phyloP scores from a whole-genome alignment of 2,329 filamentous ascomycete genomes.

The Leptoxyphium fumago region DNA sequence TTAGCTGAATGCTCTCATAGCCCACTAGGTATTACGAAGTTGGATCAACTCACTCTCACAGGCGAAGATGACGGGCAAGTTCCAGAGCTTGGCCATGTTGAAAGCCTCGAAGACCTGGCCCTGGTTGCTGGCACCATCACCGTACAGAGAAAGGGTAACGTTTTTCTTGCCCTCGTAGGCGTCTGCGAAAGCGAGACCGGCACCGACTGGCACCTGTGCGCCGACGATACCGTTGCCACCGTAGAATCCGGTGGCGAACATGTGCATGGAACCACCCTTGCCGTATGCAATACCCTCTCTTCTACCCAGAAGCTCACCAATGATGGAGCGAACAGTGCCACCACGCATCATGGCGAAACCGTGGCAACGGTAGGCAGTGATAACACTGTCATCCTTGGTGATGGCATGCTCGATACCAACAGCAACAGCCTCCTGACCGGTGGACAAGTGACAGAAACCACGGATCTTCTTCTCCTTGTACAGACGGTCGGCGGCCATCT shows the following conservation, averaged over 20 bases:
- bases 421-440: conserved; percentile 92
- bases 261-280: conserved; percentile 99
- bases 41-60: conserved; percentile 70
- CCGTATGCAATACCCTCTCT: conserved; percentile 95
- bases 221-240: conserved; percentile 98
- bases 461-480: conserved; percentile 99
- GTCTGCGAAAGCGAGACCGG: conserved; percentile 91
- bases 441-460: conserved; percentile 98
- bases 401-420: conserved; percentile 95
- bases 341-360: conserved; percentile 96
- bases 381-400: conserved; percentile 79
- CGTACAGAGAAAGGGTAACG: conserved; percentile 79
- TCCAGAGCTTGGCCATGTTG: conserved; percentile 99
- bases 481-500: conserved; percentile 95
- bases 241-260: conserved; percentile 97
- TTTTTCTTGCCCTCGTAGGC: conserved; percentile 83
- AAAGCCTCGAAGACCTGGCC: conserved; percentile 99
- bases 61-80: conserved; percentile 84
- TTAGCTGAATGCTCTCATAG: not conserved
- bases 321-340: conserved; percentile 76
- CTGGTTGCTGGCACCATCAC: conserved; percentile 97
- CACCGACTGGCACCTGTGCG: conserved; percentile 93
- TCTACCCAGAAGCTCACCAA: conserved; percentile 87
- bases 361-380: conserved; percentile 98
- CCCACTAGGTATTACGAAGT: not conserved